These are phyloP conservation scores for Termitomyces sp. DNA, from an alignment of 768 basidiomycete genomes.

Conservation along the genomic window DNA sequence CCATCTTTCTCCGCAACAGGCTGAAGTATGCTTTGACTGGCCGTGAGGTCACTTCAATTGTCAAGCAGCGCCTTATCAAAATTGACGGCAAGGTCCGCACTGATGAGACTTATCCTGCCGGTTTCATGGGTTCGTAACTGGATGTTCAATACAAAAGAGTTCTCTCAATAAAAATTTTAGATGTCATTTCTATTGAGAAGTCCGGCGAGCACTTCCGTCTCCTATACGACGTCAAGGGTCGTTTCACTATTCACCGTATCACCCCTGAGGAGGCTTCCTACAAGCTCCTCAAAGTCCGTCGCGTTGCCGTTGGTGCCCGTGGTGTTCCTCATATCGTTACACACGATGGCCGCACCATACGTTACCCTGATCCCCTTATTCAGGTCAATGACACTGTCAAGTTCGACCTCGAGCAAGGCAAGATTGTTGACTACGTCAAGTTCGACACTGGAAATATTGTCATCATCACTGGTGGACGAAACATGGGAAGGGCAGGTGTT, in stretches of 20 bases:
- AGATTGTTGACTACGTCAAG: constrained; percentile 89
- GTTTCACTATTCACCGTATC: constrained; percentile 99
- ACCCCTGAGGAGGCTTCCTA: constrained; percentile 94
- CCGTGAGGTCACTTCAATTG: constrained; percentile 92
- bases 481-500: constrained; percentile 98
- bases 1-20: constrained; percentile 96
- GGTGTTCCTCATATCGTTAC: constrained; percentile 97
- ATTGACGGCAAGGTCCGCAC: constrained; percentile 99
- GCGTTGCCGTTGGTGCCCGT: constrained; percentile 85
- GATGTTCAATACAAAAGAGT: not conserved
- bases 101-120: constrained; percentile 93
- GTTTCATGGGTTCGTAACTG: constrained; percentile 81
- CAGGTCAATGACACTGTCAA: constrained; percentile 96
- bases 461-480: constrained; percentile 98
- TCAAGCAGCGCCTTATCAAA: constrained; percentile 95
- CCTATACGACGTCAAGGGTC: constrained; percentile 98
- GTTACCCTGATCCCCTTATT: constrained; percentile 96
- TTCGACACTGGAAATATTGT: constrained; percentile 98
- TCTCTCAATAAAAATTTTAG: constrained; percentile 30
- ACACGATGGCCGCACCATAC: constrained; percentile 99
- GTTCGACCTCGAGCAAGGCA: constrained; percentile 91
- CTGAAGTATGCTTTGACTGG: constrained; percentile 98
- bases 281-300: constrained; percentile 94
- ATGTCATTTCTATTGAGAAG: constrained; percentile 96
- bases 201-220: constrained; percentile 99